phyloP scores from a whole-genome alignment of 768 basidiomycete genomes.

The Leccinum fibrillosum region DNA sequence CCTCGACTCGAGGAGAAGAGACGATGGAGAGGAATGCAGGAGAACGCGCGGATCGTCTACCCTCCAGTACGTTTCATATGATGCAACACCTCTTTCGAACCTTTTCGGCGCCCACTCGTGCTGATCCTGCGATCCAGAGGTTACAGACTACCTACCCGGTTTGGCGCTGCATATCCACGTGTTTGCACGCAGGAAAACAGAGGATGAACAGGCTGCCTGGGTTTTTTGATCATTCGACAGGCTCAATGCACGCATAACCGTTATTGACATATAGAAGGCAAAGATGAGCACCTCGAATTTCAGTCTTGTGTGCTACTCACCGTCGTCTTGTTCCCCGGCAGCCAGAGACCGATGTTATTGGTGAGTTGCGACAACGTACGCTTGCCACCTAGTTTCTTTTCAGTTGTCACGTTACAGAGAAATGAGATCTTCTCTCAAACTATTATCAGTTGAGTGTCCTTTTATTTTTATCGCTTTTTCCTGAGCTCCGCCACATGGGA shows the following conservation, averaged over 20 bases:
- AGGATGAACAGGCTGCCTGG: conserved; percentile 20
- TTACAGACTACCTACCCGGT: conserved; percentile 75
- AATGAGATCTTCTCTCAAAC: too few relatives aligned
- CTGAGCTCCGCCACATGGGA: too few relatives aligned
- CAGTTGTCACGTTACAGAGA: too few relatives aligned
- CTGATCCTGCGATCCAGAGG: conserved; percentile 42
- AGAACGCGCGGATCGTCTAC: conserved; percentile 90
- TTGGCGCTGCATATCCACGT: conserved; percentile 80
- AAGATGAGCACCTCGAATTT: conserved; percentile 1
- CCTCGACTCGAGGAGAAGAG: conserved; percentile 36
- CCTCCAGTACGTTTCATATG: conserved; percentile 57
- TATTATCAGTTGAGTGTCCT: too few relatives aligned
- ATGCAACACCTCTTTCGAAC: too few relatives aligned
- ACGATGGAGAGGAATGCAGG: conserved; percentile 50
- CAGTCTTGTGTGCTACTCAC: background rate
- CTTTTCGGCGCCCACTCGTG: background rate
- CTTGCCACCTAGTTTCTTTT: too few relatives aligned
- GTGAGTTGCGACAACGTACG: too few relatives aligned
- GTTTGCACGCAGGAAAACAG: conserved; percentile 62
- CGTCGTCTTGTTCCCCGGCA: background rate
- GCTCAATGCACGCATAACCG: background rate
- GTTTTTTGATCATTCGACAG: conserved; percentile 3
- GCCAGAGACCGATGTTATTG: background rate
- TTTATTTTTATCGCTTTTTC: too few relatives aligned
- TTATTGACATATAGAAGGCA: conserved; percentile 6